Evolutionary conservation across 768 basidiomycete species (phyloP).

Genomic region (Hericium rajendrae): DNA sequence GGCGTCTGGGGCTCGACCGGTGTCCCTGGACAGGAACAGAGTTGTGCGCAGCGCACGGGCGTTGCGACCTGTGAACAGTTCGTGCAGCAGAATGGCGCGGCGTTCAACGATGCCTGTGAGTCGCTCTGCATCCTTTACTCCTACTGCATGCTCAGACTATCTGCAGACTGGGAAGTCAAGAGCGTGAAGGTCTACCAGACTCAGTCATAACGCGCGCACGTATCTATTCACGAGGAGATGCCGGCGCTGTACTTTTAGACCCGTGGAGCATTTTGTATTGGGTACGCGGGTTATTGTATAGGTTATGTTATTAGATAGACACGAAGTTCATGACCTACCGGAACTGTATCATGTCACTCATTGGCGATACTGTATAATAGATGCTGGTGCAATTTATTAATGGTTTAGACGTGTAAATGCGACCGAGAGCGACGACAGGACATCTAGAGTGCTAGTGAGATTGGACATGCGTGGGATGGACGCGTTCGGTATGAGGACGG

Average conservation of each 20-base stretch:
- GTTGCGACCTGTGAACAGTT: conserved; percentile 73
- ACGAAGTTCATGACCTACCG: no score
- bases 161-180: conserved; percentile 72
- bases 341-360: no score
- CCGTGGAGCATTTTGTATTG: neutral
- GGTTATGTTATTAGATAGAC: neutral
- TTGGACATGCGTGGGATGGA: neutral
- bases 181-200: conserved; percentile 65
- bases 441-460: neutral
- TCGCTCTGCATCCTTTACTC: conserved; percentile 13
- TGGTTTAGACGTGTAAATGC: neutral
- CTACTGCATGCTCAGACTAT: neutral
- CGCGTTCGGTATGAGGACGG: neutral
- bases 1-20: conserved; percentile 65
- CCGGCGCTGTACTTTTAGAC: neutral
- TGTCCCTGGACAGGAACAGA: conserved; percentile 76
- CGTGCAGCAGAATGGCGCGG: conserved; percentile 59
- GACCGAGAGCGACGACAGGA: neutral
- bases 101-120: conserved; percentile 74
- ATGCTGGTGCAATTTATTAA: neutral
- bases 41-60: conserved; percentile 78
- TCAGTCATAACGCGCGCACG: conserved; percentile 2
- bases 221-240: neutral
- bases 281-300: neutral
- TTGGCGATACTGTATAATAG: neutral